A percentile compares a stretch with the other conserved stretches of the same genome.
Evolutionary conservation across 2,329 filamentous ascomycete species (phyloP).

Genomic region (Xylaria polymorpha): DNA sequence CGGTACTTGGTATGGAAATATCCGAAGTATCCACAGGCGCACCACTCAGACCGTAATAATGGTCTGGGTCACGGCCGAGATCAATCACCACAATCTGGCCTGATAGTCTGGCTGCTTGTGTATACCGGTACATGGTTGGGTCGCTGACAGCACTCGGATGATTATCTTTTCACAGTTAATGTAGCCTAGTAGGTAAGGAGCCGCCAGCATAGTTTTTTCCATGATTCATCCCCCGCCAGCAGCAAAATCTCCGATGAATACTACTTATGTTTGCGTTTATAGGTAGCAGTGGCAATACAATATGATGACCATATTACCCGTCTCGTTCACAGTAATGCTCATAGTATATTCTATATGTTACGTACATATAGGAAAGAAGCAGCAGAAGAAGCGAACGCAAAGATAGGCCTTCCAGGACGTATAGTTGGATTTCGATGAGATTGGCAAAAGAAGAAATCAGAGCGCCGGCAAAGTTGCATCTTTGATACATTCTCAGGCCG

Average conservation of each 20-base stretch:
- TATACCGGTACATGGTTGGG: not conserved
- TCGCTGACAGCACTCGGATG: constrained; percentile 19
- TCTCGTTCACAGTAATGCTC: not conserved
- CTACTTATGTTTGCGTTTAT: not conserved
- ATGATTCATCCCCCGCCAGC: not conserved
- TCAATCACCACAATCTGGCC: constrained; percentile 10
- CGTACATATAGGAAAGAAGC: not conserved
- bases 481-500: not conserved
- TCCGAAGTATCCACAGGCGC: constrained; percentile 35
- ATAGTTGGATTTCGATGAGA: not conserved
- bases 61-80: constrained; percentile 30
- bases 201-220: constrained; percentile 6
- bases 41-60: constrained; percentile 29
- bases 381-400: not conserved
- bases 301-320: not conserved
- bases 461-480: not conserved
- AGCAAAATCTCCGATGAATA: not conserved
- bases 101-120: constrained; percentile 9
- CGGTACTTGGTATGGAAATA: constrained; percentile 22
- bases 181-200: not conserved
- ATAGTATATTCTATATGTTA: not conserved
- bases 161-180: constrained; percentile 6
- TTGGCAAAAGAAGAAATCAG: not conserved
- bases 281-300: constrained; percentile 4
- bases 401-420: not conserved